phyloP scores from a whole-genome alignment of 1,139 yeast species.

The Meyerozyma elateridarum region DNA sequence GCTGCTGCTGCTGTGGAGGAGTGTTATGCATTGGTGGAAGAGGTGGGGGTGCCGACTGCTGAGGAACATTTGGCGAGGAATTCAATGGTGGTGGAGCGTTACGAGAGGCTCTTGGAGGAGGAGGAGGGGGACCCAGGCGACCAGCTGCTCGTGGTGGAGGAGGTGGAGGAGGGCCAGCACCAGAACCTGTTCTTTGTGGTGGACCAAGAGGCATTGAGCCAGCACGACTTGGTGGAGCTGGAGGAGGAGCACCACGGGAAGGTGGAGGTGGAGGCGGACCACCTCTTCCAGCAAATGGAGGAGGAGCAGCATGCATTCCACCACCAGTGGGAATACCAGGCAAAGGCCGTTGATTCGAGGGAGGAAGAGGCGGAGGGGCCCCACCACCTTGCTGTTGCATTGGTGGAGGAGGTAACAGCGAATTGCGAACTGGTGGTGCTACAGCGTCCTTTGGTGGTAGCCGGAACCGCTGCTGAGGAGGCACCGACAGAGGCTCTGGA shows the following conservation, averaged over 20 bases:
- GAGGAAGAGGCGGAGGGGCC: slow-evolving; percentile 7
- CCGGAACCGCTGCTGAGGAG: slow-evolving; percentile 10
- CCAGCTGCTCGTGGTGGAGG: slow-evolving; percentile 2
- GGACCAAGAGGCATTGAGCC: slow-evolving; percentile 21
- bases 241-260: slow-evolving; percentile 12
- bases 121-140: slow-evolving; percentile 24
- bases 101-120: slow-evolving; percentile 9
- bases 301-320: slow-evolving; percentile 6
- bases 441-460: slow-evolving; percentile 23
- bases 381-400: background rate
- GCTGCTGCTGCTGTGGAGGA: slow-evolving; percentile 6
- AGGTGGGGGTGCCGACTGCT: slow-evolving; percentile 11
- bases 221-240: slow-evolving; percentile 12
- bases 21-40: slow-evolving; percentile 13
- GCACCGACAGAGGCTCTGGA: slow-evolving; percentile 8
- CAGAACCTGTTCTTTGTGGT: slow-evolving; percentile 19
- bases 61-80: too few species aligned
- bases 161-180: slow-evolving; percentile 13
- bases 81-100: slow-evolving; percentile 7
- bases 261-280: slow-evolving; percentile 29
- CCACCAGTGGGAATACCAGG: slow-evolving; percentile 6
- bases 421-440: slow-evolving; percentile 30
- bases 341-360: slow-evolving; percentile 6
- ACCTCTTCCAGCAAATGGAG: slow-evolving; percentile 15
- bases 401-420: slow-evolving; percentile 21